Evolutionary conservation across 2,329 filamentous ascomycete genomes (phyloP).

Genomic region (Fonsecaea monophora): DNA sequence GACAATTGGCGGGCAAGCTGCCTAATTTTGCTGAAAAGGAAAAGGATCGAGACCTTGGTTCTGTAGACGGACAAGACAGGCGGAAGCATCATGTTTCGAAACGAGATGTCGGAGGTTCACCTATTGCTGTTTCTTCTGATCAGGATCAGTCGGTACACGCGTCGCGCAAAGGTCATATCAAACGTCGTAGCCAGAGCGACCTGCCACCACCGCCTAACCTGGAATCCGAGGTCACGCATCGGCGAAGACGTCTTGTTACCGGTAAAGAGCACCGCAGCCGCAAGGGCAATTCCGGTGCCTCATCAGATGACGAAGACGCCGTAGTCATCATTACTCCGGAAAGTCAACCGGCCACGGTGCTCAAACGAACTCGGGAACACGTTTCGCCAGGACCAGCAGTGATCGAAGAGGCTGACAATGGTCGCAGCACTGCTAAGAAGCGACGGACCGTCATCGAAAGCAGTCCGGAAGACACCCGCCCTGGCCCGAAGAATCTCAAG

Average conservation of each 20-base stretch:
- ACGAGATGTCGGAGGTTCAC: constrained; percentile 29
- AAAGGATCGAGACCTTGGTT: constrained; percentile 26
- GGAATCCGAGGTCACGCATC: constrained; percentile 35
- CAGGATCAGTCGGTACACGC: constrained; percentile 35
- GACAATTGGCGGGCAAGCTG: constrained; percentile 32
- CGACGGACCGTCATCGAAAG: constrained; percentile 53
- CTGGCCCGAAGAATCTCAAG: constrained; percentile 33
- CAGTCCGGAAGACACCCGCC: constrained; percentile 43
- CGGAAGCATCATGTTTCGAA: constrained; percentile 25
- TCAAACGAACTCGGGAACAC: constrained; percentile 53
- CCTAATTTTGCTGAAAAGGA: constrained; percentile 28
- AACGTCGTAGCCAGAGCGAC: constrained; percentile 40
- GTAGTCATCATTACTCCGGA: constrained; percentile 29
- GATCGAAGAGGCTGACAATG: constrained; percentile 23
- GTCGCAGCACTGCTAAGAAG: constrained; percentile 49
- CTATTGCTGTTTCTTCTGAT: constrained; percentile 41
- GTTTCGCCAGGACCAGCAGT: constrained; percentile 47
- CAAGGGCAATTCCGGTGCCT: constrained; percentile 43
- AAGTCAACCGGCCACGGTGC: constrained; percentile 26
- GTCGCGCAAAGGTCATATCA: constrained; percentile 32
- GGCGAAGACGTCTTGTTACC: constrained; percentile 40
- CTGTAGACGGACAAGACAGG: constrained; percentile 19
- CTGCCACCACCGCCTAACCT: constrained; percentile 31
- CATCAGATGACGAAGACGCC: constrained; percentile 32
- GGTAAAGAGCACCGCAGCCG: constrained; percentile 40